phyloP scores from a whole-genome alignment of 208 protist species.

The Acanthamoeba culbertsoni region DNA sequence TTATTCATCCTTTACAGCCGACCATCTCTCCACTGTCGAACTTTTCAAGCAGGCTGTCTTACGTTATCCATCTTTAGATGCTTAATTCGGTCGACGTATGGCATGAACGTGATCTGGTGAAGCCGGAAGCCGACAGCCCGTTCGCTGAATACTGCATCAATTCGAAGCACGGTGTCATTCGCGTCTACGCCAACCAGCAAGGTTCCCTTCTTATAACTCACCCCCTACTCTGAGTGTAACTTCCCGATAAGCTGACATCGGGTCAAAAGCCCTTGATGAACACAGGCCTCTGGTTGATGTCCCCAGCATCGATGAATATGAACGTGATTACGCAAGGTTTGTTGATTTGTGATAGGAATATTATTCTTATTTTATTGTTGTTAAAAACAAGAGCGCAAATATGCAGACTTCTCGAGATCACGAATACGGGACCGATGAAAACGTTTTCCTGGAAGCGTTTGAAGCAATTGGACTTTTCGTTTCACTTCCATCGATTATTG shows the following conservation, averaged over 20 bases:
- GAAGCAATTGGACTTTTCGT: constrained; percentile 68
- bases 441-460: constrained; percentile 43
- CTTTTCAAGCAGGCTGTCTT: too few species aligned
- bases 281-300: neutral
- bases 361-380: too few species aligned
- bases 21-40: neutral
- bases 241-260: neutral
- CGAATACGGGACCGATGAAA: constrained; percentile 40
- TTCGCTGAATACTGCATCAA: neutral
- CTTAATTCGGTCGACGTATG: neutral
- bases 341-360: too few species aligned
- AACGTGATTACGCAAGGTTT: constrained; percentile 1
- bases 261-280: neutral
- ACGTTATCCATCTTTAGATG: too few species aligned
- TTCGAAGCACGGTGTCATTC: neutral
- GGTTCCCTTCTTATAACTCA: neutral
- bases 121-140: neutral
- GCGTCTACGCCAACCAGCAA: constrained; percentile 43
- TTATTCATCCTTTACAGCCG: neutral
- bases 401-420: constrained; percentile 14
- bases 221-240: neutral
- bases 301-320: neutral
- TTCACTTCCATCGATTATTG: constrained; percentile 91
- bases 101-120: constrained; percentile 24
- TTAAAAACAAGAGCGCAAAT: neutral